Conservation (phyloP, 78 protist genomes). For the Dictyostelium capitatum region DNA sequence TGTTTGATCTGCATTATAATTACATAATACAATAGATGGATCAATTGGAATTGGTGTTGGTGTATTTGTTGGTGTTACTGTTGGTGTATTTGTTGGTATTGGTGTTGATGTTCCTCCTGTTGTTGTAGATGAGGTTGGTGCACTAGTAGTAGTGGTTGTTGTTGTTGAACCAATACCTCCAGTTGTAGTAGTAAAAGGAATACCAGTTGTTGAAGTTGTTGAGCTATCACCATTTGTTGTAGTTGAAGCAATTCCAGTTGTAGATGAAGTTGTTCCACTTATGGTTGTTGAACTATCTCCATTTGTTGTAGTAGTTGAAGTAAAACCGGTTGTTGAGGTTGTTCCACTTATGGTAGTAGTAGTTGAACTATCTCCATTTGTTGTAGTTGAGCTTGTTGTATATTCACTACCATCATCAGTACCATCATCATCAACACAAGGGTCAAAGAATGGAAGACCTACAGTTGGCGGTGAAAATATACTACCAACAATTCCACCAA, state of each 20-base stretch:
- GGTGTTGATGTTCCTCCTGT: background rate
- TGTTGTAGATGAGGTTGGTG: background rate
- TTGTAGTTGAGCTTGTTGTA: background rate
- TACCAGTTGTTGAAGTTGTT: background rate
- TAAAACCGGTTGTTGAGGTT: no score
- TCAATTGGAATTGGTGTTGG: background rate
- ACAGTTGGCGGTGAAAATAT: background rate
- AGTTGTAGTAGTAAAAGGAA: no score
- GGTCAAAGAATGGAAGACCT: background rate
- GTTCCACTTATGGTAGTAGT: background rate
- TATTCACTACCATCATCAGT: background rate
- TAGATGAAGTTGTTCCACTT: background rate
- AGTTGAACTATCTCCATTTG: background rate
- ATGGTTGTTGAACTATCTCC: background rate
- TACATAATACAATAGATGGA: background rate
- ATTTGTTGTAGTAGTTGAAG: background rate
- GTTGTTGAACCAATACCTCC: no score
- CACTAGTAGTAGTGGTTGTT: background rate
- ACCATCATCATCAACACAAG: background rate
- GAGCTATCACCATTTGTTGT: background rate
- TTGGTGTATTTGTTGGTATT: background rate
- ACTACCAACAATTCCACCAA: background rate
- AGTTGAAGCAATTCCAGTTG: background rate
- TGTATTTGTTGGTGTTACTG: background rate
- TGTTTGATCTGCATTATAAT: background rate